Conservation (phyloP, 495 filamentous ascomycete genomes). For the Penicillium bovifimosum region DNA sequence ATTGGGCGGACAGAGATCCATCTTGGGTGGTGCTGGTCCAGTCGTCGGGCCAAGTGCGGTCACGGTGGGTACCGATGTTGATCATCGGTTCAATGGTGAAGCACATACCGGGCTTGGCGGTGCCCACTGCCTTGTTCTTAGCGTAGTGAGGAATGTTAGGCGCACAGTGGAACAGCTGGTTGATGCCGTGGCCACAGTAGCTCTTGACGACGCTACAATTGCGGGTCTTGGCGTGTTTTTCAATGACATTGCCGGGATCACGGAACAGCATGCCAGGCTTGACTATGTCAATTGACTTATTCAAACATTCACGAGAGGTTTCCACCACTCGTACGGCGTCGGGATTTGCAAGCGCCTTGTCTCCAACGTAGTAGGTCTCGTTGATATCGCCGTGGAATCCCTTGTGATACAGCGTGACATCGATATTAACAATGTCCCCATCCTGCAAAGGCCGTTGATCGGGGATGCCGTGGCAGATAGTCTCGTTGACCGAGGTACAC, state of each 20-base stretch:
- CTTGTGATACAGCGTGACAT: conserved; percentile 80
- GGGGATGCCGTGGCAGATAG: conserved; percentile 92
- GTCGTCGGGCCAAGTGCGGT: conserved; percentile 85
- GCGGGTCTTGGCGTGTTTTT: conserved; percentile 74
- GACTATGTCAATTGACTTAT: conserved; percentile 77
- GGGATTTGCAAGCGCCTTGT: conserved; percentile 64
- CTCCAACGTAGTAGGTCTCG: conserved; percentile 88
- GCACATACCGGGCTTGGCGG: conserved; percentile 83
- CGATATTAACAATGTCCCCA: conserved; percentile 86
- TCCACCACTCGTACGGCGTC: conserved; percentile 84
- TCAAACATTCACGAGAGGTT: conserved; percentile 70
- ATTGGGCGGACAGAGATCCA: conserved; percentile 78
- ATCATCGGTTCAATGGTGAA: conserved; percentile 96
- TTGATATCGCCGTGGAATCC: conserved; percentile 88
- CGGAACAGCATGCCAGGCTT: conserved; percentile 84
- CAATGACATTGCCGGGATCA: conserved; percentile 77
- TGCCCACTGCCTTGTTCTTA: conserved; percentile 86
- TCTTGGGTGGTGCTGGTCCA: conserved; percentile 85
- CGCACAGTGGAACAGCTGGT: conserved; percentile 75
- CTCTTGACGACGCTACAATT: conserved; percentile 79
- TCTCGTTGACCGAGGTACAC: conserved; percentile 92
- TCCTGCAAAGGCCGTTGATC: conserved; percentile 73
- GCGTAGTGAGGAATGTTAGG: conserved; percentile 85
- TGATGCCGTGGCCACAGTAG: conserved; percentile 89
- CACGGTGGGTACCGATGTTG: conserved; percentile 69